Percentiles rank a stretch among this genome's conserved stretches.
Conservation (phyloP, 1,284 basidiomycete species). For the Pseudozyma tsukubaensis region DNA sequence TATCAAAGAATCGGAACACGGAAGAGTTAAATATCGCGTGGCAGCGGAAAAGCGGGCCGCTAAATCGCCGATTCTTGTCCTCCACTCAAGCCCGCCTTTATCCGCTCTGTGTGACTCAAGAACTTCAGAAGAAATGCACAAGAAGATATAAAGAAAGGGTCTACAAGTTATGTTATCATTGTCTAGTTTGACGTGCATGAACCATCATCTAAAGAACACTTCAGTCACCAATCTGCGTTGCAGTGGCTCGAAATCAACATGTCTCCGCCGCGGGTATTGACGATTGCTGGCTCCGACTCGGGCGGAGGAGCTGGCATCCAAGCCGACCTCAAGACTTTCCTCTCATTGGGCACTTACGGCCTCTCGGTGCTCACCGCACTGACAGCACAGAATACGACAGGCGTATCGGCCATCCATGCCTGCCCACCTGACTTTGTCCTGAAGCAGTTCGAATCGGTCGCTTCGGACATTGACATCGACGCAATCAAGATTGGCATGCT, state of each 20-base stretch:
- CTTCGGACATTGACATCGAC: slow-evolving; percentile 80
- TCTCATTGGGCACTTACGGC: slow-evolving; percentile 83
- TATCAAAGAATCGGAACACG: slow-evolving; percentile 4
- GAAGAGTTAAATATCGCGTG: neutral
- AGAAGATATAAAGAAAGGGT: neutral
- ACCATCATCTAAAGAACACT: neutral
- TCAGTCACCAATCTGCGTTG: neutral
- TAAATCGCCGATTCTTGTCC: too few species aligned
- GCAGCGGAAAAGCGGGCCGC: too few species aligned
- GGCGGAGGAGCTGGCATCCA: slow-evolving; percentile 90
- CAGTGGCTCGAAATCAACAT: slow-evolving; percentile 9
- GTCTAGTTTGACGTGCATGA: neutral
- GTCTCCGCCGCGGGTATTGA: slow-evolving; percentile 72
- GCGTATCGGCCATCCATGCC: slow-evolving; percentile 75
- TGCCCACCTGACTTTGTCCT: slow-evolving; percentile 63
- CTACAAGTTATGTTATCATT: too few species aligned
- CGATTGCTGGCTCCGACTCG: slow-evolving; percentile 87
- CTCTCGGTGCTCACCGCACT: slow-evolving; percentile 87
- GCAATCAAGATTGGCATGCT: slow-evolving; percentile 93
- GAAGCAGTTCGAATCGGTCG: slow-evolving; percentile 77
- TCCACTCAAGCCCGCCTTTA: too few species aligned
- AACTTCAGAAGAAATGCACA: neutral
- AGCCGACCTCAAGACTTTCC: slow-evolving; percentile 80
- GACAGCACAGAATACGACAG: slow-evolving; percentile 89
- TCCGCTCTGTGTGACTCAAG: slow-evolving; percentile 1